Conservation (phyloP, 345 rosid genomes). For the Pistacia integerrima region DNA sequence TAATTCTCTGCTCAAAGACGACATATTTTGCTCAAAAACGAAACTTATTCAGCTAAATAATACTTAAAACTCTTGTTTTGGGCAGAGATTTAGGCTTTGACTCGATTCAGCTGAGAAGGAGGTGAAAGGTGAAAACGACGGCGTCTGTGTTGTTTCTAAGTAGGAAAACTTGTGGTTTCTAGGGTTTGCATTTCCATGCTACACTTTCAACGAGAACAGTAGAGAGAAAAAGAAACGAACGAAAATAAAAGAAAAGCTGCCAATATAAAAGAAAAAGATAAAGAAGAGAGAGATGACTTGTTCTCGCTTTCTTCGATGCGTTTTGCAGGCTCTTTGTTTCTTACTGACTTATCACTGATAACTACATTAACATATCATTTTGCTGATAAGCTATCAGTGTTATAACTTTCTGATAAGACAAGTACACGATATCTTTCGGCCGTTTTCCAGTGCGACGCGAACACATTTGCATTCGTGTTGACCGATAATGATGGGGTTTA, state of each 20-base stretch:
- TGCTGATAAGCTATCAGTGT: background rate
- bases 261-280: slow-evolving; percentile 29
- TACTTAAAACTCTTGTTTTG: background rate
- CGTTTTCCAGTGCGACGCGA: background rate
- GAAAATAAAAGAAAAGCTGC: slow-evolving; percentile 6
- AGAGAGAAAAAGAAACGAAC: background rate
- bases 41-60: background rate
- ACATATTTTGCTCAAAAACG: slow-evolving; percentile 34
- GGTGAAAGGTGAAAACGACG: slow-evolving; percentile 15
- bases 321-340: slow-evolving; percentile 36
- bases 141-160: slow-evolving; percentile 3
- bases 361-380: rapidly evolving
- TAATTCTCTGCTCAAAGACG: slow-evolving; percentile 73
- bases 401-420: background rate
- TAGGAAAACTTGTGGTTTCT: slow-evolving; percentile 19
- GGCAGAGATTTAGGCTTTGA: background rate
- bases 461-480: background rate
- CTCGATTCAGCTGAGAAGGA: background rate
- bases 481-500: too few species aligned
- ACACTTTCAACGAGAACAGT: slow-evolving; percentile 37
- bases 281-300: slow-evolving; percentile 40
- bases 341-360: slow-evolving; percentile 39
- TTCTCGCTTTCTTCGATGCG: slow-evolving; percentile 65
- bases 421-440: background rate
- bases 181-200: slow-evolving; percentile 39